Evolutionary conservation across 148 eudicot genomes (phyloP).

Genomic region (Vaccinium myrtillus): DNA sequence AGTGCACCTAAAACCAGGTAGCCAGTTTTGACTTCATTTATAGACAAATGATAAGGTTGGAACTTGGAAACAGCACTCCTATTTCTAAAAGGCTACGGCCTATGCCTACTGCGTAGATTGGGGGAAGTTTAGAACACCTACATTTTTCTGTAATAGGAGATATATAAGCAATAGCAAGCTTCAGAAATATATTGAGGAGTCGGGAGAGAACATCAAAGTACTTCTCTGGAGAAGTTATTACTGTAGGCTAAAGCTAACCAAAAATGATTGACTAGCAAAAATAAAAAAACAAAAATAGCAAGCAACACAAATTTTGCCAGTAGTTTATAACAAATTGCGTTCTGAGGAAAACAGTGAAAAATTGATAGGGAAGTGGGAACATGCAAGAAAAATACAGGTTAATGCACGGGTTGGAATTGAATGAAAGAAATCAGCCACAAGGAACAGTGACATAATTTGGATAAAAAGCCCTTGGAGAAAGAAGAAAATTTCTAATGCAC

Average conservation of each 20-base stretch:
- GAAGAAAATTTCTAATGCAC: background rate
- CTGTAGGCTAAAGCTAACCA: background rate
- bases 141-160: background rate
- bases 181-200: no score
- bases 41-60: no score
- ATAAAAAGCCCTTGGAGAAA: background rate
- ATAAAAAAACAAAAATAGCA: background rate
- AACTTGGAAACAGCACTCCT: no score
- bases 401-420: no score
- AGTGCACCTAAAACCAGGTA: no score
- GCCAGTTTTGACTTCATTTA: no score
- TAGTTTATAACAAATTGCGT: background rate
- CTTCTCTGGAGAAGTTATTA: background rate
- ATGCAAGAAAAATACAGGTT: background rate
- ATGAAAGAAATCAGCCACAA: background rate
- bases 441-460: background rate
- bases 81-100: no score
- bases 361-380: background rate
- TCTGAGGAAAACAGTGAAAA: background rate
- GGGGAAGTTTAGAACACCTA: no score
- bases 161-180: background rate
- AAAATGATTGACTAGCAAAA: background rate
- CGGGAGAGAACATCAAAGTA: background rate
- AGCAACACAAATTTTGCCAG: background rate
- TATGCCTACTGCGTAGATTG: no score